phyloP scores from a whole-genome alignment of 805 yeast species.

The Limtongia smithiae region DNA sequence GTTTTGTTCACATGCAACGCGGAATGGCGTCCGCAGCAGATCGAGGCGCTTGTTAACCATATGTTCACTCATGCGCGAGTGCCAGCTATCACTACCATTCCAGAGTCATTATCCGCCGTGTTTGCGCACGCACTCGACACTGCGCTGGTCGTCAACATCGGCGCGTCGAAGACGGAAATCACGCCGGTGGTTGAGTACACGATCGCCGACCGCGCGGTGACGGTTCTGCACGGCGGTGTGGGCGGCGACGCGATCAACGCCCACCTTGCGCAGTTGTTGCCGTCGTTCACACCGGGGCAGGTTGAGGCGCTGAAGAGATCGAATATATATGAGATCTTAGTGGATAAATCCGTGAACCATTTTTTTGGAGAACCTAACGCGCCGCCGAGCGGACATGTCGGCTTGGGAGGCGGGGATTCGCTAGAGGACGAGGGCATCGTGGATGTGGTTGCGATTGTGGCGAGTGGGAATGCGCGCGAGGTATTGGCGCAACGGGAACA shows the following conservation, averaged over 20 bases:
- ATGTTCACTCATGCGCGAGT: slow-evolving; percentile 70
- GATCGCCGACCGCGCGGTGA: slow-evolving; percentile 53
- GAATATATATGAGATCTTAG: slow-evolving; percentile 72
- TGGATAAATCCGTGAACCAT: slow-evolving; percentile 34
- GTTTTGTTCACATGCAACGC: slow-evolving; percentile 62
- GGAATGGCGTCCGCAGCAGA: slow-evolving; percentile 63
- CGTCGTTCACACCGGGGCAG: slow-evolving; percentile 54
- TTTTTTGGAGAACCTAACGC: slow-evolving; percentile 49
- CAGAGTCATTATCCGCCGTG: slow-evolving; percentile 62
- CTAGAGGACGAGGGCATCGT: slow-evolving; percentile 65
- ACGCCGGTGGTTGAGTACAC: slow-evolving; percentile 76
- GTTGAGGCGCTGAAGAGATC: slow-evolving; percentile 73
- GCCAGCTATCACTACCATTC: slow-evolving; percentile 67
- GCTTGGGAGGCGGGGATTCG: too few relatives aligned
- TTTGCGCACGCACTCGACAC: slow-evolving; percentile 65
- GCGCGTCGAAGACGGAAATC: slow-evolving; percentile 69
- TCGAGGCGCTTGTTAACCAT: slow-evolving; percentile 70
- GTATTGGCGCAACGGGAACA: slow-evolving; percentile 49
- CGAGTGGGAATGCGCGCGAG: slow-evolving; percentile 71
- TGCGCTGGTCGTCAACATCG: slow-evolving; percentile 76
- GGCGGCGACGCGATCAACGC: slow-evolving; percentile 70
- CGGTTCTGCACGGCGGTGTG: slow-evolving; percentile 40
- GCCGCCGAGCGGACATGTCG: slow-evolving; percentile 35
- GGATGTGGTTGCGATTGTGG: slow-evolving; percentile 85
- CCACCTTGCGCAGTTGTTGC: slow-evolving; percentile 51